Evolutionary conservation across 805 yeast genomes (phyloP).

Genomic region (Yarrowia keelungensis): DNA sequence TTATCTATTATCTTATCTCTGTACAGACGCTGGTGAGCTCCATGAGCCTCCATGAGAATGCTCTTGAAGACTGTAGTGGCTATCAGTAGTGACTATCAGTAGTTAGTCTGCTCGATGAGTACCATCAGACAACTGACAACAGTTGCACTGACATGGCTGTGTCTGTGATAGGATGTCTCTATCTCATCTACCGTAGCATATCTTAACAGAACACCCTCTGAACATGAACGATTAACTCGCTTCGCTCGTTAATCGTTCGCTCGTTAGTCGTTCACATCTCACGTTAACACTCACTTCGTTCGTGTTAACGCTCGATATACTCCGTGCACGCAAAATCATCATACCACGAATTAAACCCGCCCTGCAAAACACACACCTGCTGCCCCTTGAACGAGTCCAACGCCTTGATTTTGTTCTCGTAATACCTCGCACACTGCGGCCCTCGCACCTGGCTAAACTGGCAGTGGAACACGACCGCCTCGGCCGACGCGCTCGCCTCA

Average conservation of each 20-base stretch:
- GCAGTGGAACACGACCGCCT: constrained; percentile 85
- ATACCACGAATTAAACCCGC: constrained; percentile 88
- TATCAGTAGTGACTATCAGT: too few relatives aligned
- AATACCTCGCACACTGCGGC: constrained; percentile 78
- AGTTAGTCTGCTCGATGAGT: too few relatives aligned
- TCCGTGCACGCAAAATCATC: constrained; percentile 61
- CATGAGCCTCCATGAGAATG: not conserved
- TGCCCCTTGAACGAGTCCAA: constrained; percentile 50
- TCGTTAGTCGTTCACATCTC: constrained; percentile 39
- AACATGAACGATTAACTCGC: too few relatives aligned
- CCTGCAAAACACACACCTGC: constrained; percentile 73
- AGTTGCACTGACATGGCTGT: too few relatives aligned
- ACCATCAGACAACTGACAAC: too few relatives aligned
- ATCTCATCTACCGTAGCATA: too few relatives aligned
- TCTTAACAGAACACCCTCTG: too few relatives aligned
- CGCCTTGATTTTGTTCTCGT: constrained; percentile 53
- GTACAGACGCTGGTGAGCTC: not conserved
- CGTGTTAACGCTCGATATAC: constrained; percentile 35
- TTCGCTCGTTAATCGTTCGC: too few relatives aligned
- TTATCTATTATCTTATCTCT: constrained; percentile 11
- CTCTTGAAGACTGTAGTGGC: too few relatives aligned
- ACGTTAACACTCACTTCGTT: too few relatives aligned
- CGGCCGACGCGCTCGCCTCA: constrained; percentile 49
- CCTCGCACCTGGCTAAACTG: constrained; percentile 91
- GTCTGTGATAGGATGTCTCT: too few relatives aligned